Evolutionary conservation across 1,284 basidiomycete genomes (phyloP).

Genomic region (Tilletia caries): DNA sequence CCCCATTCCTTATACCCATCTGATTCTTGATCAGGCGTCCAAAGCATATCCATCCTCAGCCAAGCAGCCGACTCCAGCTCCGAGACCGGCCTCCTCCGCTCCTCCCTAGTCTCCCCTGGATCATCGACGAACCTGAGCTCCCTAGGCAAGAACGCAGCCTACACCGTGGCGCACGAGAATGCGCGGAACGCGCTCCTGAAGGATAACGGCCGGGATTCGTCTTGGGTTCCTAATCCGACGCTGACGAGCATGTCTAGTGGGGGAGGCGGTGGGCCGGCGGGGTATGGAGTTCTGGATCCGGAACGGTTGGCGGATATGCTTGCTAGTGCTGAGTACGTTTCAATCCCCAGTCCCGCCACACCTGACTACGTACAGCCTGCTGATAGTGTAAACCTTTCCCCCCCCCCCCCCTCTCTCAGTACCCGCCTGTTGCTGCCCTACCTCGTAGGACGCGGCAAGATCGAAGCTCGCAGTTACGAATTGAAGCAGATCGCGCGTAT

Average conservation of each 20-base stretch:
- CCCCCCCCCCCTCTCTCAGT: neutral
- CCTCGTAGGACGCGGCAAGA: neutral
- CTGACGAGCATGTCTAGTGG: neutral
- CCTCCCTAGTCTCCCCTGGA: neutral
- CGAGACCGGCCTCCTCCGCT: neutral
- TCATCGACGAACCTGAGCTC: neutral
- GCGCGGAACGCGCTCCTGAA: constrained; percentile 4
- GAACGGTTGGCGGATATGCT: constrained; percentile 1
- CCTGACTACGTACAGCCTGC: too few relatives aligned
- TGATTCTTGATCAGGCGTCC: neutral
- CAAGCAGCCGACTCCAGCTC: neutral
- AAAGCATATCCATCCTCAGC: neutral
- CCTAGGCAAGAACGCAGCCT: neutral
- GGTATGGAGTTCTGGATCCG: neutral
- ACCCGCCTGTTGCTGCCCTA: constrained; percentile 1
- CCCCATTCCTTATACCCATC: neutral
- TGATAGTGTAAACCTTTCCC: too few relatives aligned
- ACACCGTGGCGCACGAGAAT: neutral
- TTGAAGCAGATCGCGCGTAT: neutral
- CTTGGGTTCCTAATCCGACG: constrained; percentile 6
- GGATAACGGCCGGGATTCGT: neutral
- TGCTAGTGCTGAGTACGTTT: neutral
- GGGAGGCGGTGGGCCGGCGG: neutral
- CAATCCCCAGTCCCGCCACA: too few relatives aligned
- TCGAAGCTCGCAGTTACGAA: neutral